These are phyloP conservation scores for Leptodontidium sp. DNA, from an alignment of 2,329 filamentous ascomycete species.

Conservation along the genomic window DNA sequence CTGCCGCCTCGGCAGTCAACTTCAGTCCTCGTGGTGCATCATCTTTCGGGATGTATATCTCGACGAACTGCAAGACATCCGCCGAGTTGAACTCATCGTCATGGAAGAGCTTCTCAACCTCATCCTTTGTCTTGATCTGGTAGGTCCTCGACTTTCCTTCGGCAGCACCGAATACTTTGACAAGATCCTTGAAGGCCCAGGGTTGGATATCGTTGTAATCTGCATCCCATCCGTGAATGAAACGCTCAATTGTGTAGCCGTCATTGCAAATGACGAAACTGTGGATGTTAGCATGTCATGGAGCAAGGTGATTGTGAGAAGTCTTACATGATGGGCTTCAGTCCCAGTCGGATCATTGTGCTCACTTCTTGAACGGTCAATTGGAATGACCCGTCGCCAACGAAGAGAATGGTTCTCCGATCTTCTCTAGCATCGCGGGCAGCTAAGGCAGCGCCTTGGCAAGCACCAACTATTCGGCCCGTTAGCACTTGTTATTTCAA, in stretches of 20 bases:
- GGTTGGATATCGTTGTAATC: slow-evolving; percentile 80
- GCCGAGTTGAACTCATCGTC: slow-evolving; percentile 69
- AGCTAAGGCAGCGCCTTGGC: slow-evolving; percentile 76
- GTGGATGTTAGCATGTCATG: slow-evolving; percentile 17
- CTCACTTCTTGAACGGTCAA: slow-evolving; percentile 84
- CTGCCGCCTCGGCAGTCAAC: slow-evolving; percentile 74
- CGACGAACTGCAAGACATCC: slow-evolving; percentile 72
- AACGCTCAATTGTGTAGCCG: slow-evolving; percentile 89
- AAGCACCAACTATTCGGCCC: slow-evolving; percentile 58
- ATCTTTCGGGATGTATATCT: slow-evolving; percentile 81
- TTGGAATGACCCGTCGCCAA: slow-evolving; percentile 89
- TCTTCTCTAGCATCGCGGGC: slow-evolving; percentile 68
- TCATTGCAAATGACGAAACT: slow-evolving; percentile 87
- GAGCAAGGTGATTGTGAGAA: background rate
- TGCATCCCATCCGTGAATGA: slow-evolving; percentile 84
- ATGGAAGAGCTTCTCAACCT: slow-evolving; percentile 71
- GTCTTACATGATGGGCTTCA: slow-evolving; percentile 79
- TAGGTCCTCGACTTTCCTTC: slow-evolving; percentile 67
- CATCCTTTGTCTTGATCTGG: slow-evolving; percentile 72
- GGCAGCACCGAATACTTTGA: slow-evolving; percentile 71
- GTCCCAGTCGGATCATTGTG: slow-evolving; percentile 79
- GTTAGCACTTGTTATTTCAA: background rate
- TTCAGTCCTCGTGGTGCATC: slow-evolving; percentile 78
- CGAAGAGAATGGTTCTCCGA: slow-evolving; percentile 79
- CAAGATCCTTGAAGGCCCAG: slow-evolving; percentile 77